phyloP scores from a whole-genome alignment of 768 basidiomycete genomes.

The Leccinum uliginosum region DNA sequence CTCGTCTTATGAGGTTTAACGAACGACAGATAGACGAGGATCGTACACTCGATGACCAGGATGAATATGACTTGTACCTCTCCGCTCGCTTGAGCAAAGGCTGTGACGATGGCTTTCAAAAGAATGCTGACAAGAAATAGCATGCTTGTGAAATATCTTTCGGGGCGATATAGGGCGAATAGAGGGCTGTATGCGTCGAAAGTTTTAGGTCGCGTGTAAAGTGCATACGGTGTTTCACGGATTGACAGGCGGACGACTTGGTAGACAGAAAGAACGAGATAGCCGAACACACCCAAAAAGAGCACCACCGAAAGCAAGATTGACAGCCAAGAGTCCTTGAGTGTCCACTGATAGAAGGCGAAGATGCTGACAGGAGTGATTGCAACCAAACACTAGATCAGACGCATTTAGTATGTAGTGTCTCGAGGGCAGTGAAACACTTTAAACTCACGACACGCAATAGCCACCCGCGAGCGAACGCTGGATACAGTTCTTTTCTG shows the following conservation, averaged over 20 bases:
- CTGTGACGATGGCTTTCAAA: constrained; percentile 69
- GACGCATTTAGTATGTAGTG: neutral
- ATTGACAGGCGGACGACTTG: constrained; percentile 45
- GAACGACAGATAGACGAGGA: constrained; percentile 48
- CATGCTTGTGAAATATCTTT: constrained; percentile 66
- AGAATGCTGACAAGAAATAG: constrained; percentile 54
- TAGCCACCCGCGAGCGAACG: constrained; percentile 55
- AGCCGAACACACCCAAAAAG: constrained; percentile 47
- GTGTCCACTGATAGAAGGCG: constrained; percentile 86
- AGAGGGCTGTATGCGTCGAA: constrained; percentile 51
- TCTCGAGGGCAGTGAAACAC: neutral
- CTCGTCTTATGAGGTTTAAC: constrained; percentile 63
- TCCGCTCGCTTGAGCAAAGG: constrained; percentile 56
- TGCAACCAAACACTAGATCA: constrained; percentile 51
- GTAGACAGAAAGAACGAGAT: constrained; percentile 48
- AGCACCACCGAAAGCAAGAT: constrained; percentile 72
- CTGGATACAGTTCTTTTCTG: constrained; percentile 35
- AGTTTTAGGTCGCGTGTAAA: constrained; percentile 33
- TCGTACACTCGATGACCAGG: constrained; percentile 60
- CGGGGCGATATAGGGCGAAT: constrained; percentile 60
- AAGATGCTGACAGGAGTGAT: constrained; percentile 73
- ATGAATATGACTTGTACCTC: constrained; percentile 66
- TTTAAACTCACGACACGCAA: constrained; percentile 58
- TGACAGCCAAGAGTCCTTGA: constrained; percentile 84
- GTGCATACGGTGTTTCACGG: constrained; percentile 35